Base-by-base conservation (phyloP, 148 eudicot genomes). In the Cornus kousa region DNA sequence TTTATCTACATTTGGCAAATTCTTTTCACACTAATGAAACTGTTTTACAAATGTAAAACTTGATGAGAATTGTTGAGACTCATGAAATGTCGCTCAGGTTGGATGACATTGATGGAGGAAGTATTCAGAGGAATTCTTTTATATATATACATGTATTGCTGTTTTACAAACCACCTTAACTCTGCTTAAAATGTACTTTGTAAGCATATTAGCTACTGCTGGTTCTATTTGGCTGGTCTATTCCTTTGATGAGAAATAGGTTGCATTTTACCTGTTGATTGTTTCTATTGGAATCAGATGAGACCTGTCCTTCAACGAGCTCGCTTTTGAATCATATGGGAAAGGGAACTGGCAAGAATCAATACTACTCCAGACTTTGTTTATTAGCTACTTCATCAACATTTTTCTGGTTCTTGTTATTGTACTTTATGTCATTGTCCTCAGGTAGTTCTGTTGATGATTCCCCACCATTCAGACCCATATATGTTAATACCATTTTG, bases 381-480 rank as follows among this genome's bases (percentile, higher is more conserved):
- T 75, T 87, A 53, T 78, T 95, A 77, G 90, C 82, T 39, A 74
- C 82, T 0, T 79, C 89, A 65, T 86, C 93, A 57, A 93, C 80
- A 24, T 81, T 86, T 68, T 92, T 95, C 80, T 95, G 97, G 98
- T 75, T 88, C 6, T 86, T 87, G 79, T 82, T 95, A 22, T 84
- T 93, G 84, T 95, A 88, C 79, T 86, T 90, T 53, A 93, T 85
- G 93, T 90, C 78, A 82, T 86, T 40, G 80, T 85, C 24, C 75
- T 90, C 23, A 90, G 86, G 89, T 81, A 81, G 67, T 53, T 24
- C 72, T 20, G 72, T 69, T 31, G 32, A 20, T 70, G 71, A 83
- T 72, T 68, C 82, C 8, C 59, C 80, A 3, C 76, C 19, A 24
- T 48, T 82, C 10, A n/a, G 74, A 68, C 67, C 87, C 35, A 81